These are phyloP conservation scores for Steccherinum ochraceum DNA, from an alignment of 768 basidiomycete genomes.

Conservation along the genomic window DNA sequence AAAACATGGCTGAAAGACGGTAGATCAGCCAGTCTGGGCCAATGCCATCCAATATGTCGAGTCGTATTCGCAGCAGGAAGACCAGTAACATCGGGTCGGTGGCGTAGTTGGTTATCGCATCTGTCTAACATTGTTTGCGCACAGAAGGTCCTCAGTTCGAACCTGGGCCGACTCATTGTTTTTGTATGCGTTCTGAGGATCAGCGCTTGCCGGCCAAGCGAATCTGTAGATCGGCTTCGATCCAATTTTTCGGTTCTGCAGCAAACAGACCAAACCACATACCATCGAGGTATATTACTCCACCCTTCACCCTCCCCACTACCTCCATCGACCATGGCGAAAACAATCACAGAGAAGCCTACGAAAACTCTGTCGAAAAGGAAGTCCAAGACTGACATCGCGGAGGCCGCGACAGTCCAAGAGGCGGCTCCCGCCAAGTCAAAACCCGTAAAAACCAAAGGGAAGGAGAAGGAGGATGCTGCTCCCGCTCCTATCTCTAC, in stretches of 20 bases:
- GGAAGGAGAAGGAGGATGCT: slow-evolving; percentile 13
- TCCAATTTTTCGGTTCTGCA: too few species aligned
- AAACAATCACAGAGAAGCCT: slow-evolving; percentile 5
- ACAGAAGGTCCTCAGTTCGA: not conserved
- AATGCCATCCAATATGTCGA: too few species aligned
- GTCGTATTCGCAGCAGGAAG: too few species aligned
- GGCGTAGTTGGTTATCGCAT: not conserved
- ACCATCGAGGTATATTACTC: too few species aligned
- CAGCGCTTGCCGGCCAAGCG: too few species aligned
- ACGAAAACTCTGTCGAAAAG: not conserved
- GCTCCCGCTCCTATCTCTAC: not conserved
- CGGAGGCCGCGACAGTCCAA: slow-evolving; percentile 4
- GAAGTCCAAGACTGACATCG: not conserved
- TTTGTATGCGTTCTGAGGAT: too few species aligned
- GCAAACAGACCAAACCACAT: too few species aligned
- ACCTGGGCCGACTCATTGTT: not conserved
- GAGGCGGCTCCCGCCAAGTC: not conserved
- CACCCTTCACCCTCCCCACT: too few species aligned
- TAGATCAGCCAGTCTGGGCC: too few species aligned
- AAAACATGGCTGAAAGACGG: too few species aligned
- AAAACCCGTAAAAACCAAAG: slow-evolving; percentile 12
- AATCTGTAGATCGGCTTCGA: too few species aligned
- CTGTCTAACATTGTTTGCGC: slow-evolving; percentile 52
- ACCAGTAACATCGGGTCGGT: not conserved
- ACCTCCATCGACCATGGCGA: too few species aligned